Evolutionary conservation across 768 basidiomycete genomes (phyloP).

Genomic region (Lactarius akahatsu): DNA sequence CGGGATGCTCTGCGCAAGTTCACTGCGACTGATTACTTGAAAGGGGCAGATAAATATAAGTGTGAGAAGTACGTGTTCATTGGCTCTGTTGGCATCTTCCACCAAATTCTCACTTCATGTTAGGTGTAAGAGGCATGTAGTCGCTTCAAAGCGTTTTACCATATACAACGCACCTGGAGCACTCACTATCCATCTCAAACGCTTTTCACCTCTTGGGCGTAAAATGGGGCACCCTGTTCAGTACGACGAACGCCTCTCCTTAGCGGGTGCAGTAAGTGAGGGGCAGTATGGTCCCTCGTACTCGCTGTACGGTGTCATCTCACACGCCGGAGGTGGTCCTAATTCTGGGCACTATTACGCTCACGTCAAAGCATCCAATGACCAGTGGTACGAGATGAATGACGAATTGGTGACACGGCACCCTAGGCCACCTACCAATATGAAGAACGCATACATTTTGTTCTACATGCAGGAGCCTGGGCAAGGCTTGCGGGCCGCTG

Average conservation of each 20-base stretch:
- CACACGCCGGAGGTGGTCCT: constrained; percentile 88
- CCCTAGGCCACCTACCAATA: constrained; percentile 48
- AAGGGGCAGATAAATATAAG: constrained; percentile 94
- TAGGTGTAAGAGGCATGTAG: constrained; percentile 90
- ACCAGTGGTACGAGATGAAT: constrained; percentile 91
- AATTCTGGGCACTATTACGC: constrained; percentile 97
- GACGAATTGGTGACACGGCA: constrained; percentile 68
- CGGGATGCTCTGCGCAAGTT: constrained; percentile 79
- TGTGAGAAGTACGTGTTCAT: constrained; percentile 83
- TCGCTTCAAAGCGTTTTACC: constrained; percentile 87
- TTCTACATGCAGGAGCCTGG: constrained; percentile 88
- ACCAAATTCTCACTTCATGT: neutral
- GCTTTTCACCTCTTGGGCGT: constrained; percentile 87
- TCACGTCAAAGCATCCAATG: constrained; percentile 66
- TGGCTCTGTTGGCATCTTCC: constrained; percentile 1
- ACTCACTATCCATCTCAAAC: constrained; percentile 91
- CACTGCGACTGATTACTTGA: constrained; percentile 75
- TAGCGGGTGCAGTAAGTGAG: constrained; percentile 82
- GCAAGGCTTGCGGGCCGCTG: constrained; percentile 64
- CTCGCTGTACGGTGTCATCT: constrained; percentile 87
- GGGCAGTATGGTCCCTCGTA: constrained; percentile 76
- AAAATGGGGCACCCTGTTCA: constrained; percentile 77
- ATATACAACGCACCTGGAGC: constrained; percentile 85
- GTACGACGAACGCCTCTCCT: constrained; percentile 73
- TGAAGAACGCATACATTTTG: constrained; percentile 87